These are phyloP conservation scores for Tritrichomonas foetus DNA, from an alignment of 208 protist species.

Conservation along the genomic window DNA sequence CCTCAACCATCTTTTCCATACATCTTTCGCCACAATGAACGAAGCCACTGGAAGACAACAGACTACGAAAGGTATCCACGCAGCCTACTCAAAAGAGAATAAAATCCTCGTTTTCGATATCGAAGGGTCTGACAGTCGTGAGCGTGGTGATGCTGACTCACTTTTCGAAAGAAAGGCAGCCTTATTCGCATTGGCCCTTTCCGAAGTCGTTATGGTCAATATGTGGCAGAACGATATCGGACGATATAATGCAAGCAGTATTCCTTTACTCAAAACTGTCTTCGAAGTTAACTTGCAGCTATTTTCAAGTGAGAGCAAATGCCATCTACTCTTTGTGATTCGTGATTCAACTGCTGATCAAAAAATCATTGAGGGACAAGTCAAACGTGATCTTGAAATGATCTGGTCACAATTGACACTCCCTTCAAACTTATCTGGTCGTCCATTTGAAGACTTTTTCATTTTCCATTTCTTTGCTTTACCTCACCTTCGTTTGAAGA, in stretches of 20 bases:
- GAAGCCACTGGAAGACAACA: conserved; percentile 36
- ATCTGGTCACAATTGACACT: conserved; percentile 42
- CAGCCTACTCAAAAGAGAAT: neutral
- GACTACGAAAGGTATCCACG: conserved; percentile 47
- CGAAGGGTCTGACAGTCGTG: conserved; percentile 45
- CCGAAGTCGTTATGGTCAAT: conserved; percentile 51
- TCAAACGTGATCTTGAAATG: neutral
- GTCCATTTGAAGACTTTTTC: conserved; percentile 40
- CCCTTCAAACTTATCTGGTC: neutral
- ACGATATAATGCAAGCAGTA: conserved; percentile 43
- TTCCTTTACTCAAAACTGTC: conserved; percentile 36
- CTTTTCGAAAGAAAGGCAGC: conserved; percentile 47
- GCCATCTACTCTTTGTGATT: conserved; percentile 45
- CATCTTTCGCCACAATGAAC: conserved; percentile 44
- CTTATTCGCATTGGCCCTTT: conserved; percentile 43
- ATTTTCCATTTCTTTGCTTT: conserved; percentile 43
- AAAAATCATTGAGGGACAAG: conserved; percentile 16
- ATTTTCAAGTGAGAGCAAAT: conserved; percentile 43
- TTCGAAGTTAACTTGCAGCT: conserved; percentile 48
- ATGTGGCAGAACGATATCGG: conserved; percentile 49
- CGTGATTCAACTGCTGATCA: conserved; percentile 27
- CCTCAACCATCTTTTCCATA: conserved; percentile 42
- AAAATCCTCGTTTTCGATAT: conserved; percentile 46
- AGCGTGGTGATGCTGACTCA: conserved; percentile 29
- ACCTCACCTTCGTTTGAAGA: conserved; percentile 12